Evolutionary conservation across 1,284 basidiomycete species (phyloP).

Genomic region (Malassezia vespertilionis): DNA sequence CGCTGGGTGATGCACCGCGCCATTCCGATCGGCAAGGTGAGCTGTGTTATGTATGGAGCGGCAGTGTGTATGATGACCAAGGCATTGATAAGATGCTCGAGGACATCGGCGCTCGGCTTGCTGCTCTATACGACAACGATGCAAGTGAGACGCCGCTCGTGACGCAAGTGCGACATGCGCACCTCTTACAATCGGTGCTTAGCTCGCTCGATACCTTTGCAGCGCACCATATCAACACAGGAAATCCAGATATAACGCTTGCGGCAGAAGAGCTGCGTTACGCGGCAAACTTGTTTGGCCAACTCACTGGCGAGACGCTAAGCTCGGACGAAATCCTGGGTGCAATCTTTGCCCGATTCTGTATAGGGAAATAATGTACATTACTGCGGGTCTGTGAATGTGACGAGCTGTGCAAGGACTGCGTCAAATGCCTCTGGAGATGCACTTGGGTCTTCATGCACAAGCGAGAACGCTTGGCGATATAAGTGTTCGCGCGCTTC

Average conservation of each 20-base stretch:
- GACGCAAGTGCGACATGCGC: constrained; percentile 66
- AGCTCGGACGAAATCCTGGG: constrained; percentile 68
- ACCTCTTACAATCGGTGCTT: constrained; percentile 60
- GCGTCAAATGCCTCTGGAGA: too few species aligned
- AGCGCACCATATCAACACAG: neutral
- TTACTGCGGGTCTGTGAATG: too few species aligned
- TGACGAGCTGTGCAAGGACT: too few species aligned
- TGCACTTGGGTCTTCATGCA: too few species aligned
- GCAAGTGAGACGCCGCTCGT: constrained; percentile 56
- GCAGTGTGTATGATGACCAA: constrained; percentile 57
- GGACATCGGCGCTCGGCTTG: constrained; percentile 55
- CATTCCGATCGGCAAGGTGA: neutral
- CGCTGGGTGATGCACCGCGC: constrained; percentile 39
- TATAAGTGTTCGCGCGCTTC: too few species aligned
- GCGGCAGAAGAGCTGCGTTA: constrained; percentile 75
- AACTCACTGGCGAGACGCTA: constrained; percentile 61
- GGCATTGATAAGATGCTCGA: constrained; percentile 57
- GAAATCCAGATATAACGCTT: constrained; percentile 59
- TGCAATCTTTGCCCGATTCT: constrained; percentile 59
- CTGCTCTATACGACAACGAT: constrained; percentile 51
- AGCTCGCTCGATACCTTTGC: constrained; percentile 57
- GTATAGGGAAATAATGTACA: constrained; percentile 33
- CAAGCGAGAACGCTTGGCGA: too few species aligned
- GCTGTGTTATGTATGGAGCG: constrained; percentile 50
- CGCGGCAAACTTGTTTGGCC: constrained; percentile 67